phyloP scores from a whole-genome alignment of 164 flowering plant species.

The Warburgia ugandensis region DNA sequence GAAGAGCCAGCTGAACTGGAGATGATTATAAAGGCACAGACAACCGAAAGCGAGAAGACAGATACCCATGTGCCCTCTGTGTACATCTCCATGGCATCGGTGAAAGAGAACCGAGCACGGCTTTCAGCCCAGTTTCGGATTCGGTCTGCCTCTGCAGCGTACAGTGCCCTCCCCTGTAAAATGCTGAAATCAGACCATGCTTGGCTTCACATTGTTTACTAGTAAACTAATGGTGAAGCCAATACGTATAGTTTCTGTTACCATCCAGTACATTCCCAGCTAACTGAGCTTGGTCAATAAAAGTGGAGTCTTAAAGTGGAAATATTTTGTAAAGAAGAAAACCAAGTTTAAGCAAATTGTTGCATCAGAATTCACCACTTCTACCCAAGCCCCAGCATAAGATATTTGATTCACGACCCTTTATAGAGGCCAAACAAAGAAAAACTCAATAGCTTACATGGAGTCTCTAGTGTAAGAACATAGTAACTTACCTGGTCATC shows the following conservation, averaged over 20 bases:
- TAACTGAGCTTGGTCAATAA: no score
- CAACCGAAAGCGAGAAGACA: constrained; percentile 88
- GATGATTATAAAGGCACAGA: constrained; percentile 93
- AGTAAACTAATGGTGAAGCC: no score
- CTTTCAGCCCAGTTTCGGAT: constrained; percentile 96
- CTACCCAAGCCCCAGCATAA: neutral
- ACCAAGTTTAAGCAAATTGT: no score
- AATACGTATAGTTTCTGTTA: no score
- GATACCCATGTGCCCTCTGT: constrained; percentile 95
- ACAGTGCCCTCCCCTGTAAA: constrained; percentile 82
- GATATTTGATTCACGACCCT: neutral
- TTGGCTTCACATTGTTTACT: no score
- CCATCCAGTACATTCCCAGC: no score
- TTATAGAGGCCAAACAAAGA: neutral
- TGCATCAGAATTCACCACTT: no score
- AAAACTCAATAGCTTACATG: neutral
- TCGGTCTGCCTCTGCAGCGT: constrained; percentile 97
- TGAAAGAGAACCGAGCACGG: constrained; percentile 81
- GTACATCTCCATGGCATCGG: constrained; percentile 99
- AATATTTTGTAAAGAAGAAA: no score
- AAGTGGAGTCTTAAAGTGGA: no score
- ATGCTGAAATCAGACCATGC: neutral
- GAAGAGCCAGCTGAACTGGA: constrained; percentile 65
- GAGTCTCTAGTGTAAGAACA: neutral
- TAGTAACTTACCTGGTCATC: constrained; percentile 68